These are phyloP conservation scores for Pleurostoma richardsiae DNA, from an alignment of 2,329 filamentous ascomycete species.

Conservation along the genomic window DNA sequence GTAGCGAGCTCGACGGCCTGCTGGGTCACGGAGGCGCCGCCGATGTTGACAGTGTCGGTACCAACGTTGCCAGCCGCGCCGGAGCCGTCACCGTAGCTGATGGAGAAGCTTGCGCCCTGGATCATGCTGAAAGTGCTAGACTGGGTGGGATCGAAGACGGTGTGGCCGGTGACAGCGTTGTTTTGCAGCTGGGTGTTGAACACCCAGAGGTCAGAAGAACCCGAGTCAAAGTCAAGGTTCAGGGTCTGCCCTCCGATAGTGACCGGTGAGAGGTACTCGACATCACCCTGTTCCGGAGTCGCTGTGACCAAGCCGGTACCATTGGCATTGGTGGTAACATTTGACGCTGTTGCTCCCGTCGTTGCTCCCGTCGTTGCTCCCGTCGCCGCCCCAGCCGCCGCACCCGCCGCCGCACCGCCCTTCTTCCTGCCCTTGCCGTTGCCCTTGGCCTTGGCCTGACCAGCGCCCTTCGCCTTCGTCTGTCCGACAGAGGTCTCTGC, in stretches of 20 bases:
- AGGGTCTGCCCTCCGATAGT: conserved; percentile 64
- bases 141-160: conserved; percentile 27
- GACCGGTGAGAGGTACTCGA: conserved; percentile 66
- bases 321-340: conserved; percentile 19
- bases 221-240: conserved; percentile 71
- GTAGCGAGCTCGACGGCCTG: conserved; percentile 67
- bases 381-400: conserved; percentile 23
- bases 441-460: conserved; percentile 1
- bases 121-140: conserved; percentile 27
- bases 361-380: background rate
- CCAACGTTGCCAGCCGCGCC: conserved; percentile 60
- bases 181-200: conserved; percentile 57
- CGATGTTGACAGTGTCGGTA: conserved; percentile 62
- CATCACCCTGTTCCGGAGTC: conserved; percentile 59
- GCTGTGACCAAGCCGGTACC: conserved; percentile 56
- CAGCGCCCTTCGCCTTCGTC: conserved; percentile 6
- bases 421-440: conserved; percentile 6
- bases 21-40: conserved; percentile 53
- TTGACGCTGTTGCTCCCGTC: conserved; percentile 8
- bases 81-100: conserved; percentile 66
- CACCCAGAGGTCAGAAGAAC: conserved; percentile 71
- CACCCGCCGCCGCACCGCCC: conserved; percentile 2
- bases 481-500: conserved; percentile 6
- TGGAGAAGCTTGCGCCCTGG: conserved; percentile 49
- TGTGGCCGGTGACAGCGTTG: conserved; percentile 40